Evolutionary conservation across 169 alveolate species (phyloP).

Genomic region (Plasmodium knowlesi): DNA sequence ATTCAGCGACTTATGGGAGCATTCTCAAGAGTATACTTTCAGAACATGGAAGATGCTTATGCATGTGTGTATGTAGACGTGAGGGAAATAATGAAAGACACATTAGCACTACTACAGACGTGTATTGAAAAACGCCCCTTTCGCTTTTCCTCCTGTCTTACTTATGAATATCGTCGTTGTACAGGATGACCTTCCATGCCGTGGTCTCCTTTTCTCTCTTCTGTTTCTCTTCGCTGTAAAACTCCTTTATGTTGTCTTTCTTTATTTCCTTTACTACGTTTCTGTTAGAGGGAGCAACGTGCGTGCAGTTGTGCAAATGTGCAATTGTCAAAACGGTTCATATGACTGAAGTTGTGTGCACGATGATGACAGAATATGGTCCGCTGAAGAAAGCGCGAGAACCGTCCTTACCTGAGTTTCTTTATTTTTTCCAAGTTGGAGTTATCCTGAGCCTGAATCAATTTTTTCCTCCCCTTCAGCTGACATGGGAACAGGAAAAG

Average conservation of each 20-base stretch:
- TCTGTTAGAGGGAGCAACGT: background rate
- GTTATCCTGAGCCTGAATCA: slow-evolving; percentile 11
- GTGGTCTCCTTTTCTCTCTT: slow-evolving; percentile 79
- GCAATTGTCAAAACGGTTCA: background rate
- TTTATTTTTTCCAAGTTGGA: slow-evolving; percentile 54
- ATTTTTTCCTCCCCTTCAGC: slow-evolving; percentile 21
- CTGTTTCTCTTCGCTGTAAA: slow-evolving; percentile 72
- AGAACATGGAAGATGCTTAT: background rate
- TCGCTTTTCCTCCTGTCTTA: slow-evolving; percentile 32
- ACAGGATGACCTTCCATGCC: slow-evolving; percentile 88
- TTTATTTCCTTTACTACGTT: slow-evolving; percentile 57
- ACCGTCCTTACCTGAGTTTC: slow-evolving; percentile 33
- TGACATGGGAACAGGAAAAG: background rate
- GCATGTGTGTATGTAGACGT: background rate
- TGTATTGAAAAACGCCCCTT: background rate
- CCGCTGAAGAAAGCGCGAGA: background rate
- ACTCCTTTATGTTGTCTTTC: slow-evolving; percentile 58
- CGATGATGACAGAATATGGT: background rate
- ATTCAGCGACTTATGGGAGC: background rate
- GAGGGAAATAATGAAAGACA: background rate
- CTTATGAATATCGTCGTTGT: slow-evolving; percentile 90
- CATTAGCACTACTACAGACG: background rate
- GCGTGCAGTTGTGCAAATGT: background rate
- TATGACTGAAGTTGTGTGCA: background rate
- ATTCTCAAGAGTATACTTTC: background rate